phyloP scores from a whole-genome alignment of 192 early-diverging fungal genomes.

The Dissophora ornata region DNA sequence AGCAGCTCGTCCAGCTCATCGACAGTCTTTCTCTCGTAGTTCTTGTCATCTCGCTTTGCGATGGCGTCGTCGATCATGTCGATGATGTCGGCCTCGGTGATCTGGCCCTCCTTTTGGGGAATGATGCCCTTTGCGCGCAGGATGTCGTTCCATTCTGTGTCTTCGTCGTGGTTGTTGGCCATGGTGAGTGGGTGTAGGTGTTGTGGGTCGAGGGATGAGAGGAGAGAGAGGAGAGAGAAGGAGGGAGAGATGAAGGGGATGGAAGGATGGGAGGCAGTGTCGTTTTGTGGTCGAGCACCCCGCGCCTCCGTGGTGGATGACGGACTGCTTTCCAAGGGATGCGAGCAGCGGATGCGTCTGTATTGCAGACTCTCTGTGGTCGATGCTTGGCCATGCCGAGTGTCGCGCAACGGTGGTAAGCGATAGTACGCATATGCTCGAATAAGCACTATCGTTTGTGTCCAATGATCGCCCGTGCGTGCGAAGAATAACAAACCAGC shows the following conservation, averaged over 20 bases:
- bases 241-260: background rate
- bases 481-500: too few species aligned
- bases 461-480: too few species aligned
- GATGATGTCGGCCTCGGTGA: slow-evolving; percentile 78
- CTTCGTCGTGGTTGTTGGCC: slow-evolving; percentile 69
- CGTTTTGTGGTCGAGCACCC: too few species aligned
- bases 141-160: slow-evolving; percentile 94
- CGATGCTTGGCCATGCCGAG: too few species aligned
- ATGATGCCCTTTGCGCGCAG: slow-evolving; percentile 92
- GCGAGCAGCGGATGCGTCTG: too few species aligned
- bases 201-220: background rate
- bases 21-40: slow-evolving; percentile 74
- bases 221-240: background rate
- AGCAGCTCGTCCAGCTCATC: slow-evolving; percentile 89
- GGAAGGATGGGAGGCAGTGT: background rate
- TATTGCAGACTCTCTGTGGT: too few species aligned
- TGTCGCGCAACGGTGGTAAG: too few species aligned
- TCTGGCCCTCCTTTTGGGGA: slow-evolving; percentile 75
- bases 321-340: too few species aligned
- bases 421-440: too few species aligned
- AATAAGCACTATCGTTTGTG: too few species aligned
- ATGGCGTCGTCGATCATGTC: slow-evolving; percentile 81
- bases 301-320: too few species aligned
- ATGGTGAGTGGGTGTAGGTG: slow-evolving; percentile 2
- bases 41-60: slow-evolving; percentile 63